These are phyloP conservation scores for Lasiodiplodia theobromae DNA, from an alignment of 2,329 filamentous ascomycete species.

Conservation along the genomic window DNA sequence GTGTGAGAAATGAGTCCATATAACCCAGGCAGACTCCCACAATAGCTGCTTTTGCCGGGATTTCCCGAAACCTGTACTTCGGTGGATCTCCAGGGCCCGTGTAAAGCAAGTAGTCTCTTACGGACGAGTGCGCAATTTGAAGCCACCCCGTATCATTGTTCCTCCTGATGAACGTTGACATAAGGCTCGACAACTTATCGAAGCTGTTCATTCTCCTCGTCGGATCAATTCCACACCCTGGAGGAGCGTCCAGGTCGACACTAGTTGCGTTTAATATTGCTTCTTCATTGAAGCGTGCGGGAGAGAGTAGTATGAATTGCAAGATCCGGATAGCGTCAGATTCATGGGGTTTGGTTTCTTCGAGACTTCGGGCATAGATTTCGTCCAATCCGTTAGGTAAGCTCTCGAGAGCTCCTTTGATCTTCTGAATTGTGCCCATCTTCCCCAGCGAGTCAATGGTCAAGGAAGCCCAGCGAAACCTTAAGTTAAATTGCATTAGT, in stretches of 20 bases:
- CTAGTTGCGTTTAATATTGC: no score
- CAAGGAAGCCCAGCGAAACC: background rate
- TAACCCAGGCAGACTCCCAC: background rate
- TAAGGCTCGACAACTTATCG: background rate
- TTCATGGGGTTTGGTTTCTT: background rate
- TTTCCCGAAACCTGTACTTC: no score
- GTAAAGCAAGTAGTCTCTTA: background rate
- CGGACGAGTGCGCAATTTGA: background rate
- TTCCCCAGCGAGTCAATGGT: background rate
- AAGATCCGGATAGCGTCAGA: background rate
- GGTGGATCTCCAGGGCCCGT: no score
- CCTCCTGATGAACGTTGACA: background rate
- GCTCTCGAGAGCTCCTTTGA: background rate
- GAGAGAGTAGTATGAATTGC: background rate
- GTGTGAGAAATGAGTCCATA: background rate
- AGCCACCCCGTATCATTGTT: no score
- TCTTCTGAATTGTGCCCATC: background rate
- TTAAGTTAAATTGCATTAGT: background rate
- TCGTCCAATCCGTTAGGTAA: background rate
- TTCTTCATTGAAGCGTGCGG: no score
- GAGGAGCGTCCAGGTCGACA: background rate
- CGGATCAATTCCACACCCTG: background rate
- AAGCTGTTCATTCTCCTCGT: background rate
- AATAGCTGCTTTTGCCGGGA: background rate
- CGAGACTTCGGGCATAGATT: background rate